Base-by-base conservation (phyloP, 495 filamentous ascomycete species). In the Staphylotrichum longicolle region DNA sequence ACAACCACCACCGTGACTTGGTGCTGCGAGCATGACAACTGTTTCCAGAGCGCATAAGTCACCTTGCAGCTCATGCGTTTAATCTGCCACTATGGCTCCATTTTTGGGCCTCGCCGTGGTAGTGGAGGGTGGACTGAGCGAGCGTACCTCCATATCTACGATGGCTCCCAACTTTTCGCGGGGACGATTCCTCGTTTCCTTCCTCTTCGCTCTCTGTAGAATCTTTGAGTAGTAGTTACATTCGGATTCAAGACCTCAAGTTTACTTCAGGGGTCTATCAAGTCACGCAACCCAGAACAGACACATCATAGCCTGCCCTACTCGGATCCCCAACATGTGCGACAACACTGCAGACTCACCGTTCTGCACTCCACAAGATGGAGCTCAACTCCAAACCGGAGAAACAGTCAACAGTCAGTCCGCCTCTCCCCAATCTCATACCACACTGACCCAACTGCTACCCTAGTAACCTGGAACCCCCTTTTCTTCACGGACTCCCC, bases 391-490 rank as follows among this genome's bases (percentile, higher is more conserved):
- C 6, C 54, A 39, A 14, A 50, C 58, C 35, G 63, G 63, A 20
- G 54, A 61, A 5, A 58, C 55, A 10, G 20, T 59, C 37, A 51
- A 62, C 20, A 52, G 57, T 59, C 49, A 49, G 50, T 12, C 5
- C 1, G 2, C 50, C 7, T 7, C 5, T 27, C 7, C 50, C 35
- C 8, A 20, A 27, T 27, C 37, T 9, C 14, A 9, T 27, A 32
- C 20, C 2, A 8, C 50, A 12, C n/a, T 27, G 14, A 10, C 34
- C 34, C 7, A 4, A 6, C 46, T 27, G 1, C 11, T 15, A 14
- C 3, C 41, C 30, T 8, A 62, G 67, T 66, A 27, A 64, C 55
- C 15, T 69, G 67, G 67, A 60, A 69, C 54, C 58, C 64, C 33
- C 5, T 32, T 11, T 69, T 62, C 52, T 63, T 66, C 57, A 60